Percentiles rank a stretch among this genome's conserved stretches.
Evolutionary conservation across 164 flowering plant genomes (phyloP).

Genomic region (Magnolia officinalis): DNA sequence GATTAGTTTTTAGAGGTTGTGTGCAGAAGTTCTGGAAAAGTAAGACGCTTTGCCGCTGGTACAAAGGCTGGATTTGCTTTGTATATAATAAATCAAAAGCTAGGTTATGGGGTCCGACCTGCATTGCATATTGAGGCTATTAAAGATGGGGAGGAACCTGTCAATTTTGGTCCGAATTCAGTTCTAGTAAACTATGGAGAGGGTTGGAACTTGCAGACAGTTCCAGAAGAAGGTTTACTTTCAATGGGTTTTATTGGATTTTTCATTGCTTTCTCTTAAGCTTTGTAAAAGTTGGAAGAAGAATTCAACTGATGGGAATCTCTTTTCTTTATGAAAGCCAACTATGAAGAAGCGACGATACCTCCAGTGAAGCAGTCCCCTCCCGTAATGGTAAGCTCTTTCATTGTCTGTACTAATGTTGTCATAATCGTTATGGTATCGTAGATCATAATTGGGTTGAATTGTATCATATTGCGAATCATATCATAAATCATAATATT

Average conservation of each 20-base stretch:
- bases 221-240: constrained; percentile 33
- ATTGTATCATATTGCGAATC: no score
- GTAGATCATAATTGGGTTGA: no score
- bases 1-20: constrained; percentile 62
- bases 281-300: background rate
- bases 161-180: constrained; percentile 66
- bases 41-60: constrained; percentile 63
- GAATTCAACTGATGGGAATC: background rate
- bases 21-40: constrained; percentile 55
- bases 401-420: background rate
- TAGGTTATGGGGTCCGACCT: constrained; percentile 24
- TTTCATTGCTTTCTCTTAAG: background rate
- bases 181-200: constrained; percentile 58
- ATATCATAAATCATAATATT: no score
- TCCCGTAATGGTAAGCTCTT: constrained; percentile 17
- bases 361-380: constrained; percentile 6
- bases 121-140: constrained; percentile 60
- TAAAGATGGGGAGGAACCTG: constrained; percentile 76
- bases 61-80: constrained; percentile 74
- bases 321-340: constrained; percentile 10
- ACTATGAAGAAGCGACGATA: constrained; percentile 12
- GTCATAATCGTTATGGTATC: background rate
- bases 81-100: constrained; percentile 50
- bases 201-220: constrained; percentile 77
- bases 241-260: constrained; percentile 1